A percentile compares a stretch with the other conserved stretches of the same genome.
Evolutionary conservation across 768 basidiomycete species (phyloP).

Genomic region (Russula vinacea): DNA sequence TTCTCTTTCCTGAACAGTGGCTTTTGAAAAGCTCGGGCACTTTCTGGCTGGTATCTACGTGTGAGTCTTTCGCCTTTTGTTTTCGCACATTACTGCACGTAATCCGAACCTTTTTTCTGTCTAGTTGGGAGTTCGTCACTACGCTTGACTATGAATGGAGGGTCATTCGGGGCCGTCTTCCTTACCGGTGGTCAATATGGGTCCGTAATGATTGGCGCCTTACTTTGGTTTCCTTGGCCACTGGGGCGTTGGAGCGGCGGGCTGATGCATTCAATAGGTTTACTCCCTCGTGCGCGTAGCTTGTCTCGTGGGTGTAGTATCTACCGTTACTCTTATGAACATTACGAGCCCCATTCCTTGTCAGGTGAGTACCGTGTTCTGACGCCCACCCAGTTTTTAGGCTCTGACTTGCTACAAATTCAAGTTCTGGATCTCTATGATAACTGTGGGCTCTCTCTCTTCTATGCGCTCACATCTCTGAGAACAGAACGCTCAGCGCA

Average conservation of each 20-base stretch:
- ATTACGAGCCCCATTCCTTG: neutral
- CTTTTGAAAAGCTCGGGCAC: no score
- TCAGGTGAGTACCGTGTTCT: neutral
- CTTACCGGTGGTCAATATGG: neutral
- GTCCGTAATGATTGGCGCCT: neutral
- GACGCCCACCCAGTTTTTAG: no score
- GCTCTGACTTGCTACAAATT: neutral
- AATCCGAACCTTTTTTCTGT: no score
- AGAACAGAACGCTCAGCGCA: neutral
- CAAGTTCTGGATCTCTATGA: neutral
- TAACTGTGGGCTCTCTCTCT: slow-evolving; percentile 6
- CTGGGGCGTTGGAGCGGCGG: neutral
- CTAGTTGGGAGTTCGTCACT: neutral
- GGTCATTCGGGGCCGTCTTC: neutral
- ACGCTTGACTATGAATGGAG: neutral
- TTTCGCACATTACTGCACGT: no score
- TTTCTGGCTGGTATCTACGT: no score
- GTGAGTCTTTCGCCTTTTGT: no score
- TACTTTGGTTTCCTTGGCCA: neutral
- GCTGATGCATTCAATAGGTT: neutral
- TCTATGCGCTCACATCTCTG: neutral
- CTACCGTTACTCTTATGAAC: neutral
- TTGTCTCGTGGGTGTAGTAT: neutral
- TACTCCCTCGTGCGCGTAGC: neutral
- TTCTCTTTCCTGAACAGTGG: no score